These are phyloP conservation scores for Aspergillus japonicus DNA, from an alignment of 2,329 filamentous ascomycete genomes.

Conservation along the genomic window DNA sequence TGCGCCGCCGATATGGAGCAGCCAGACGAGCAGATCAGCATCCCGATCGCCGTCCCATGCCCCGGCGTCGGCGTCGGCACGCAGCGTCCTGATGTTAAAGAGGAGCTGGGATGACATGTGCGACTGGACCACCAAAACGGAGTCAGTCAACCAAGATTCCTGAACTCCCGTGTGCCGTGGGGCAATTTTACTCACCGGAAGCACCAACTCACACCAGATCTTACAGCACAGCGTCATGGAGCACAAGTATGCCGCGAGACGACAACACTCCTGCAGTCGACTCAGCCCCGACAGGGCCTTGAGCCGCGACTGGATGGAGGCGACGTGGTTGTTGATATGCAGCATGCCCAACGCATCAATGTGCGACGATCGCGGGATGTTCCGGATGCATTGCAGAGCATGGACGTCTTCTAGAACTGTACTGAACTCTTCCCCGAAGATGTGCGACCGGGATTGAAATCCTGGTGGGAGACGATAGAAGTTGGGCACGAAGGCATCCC, in stretches of 20 bases:
- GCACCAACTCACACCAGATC: conserved; percentile 6
- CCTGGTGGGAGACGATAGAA: neutral
- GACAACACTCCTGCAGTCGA: neutral
- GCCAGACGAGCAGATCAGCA: neutral
- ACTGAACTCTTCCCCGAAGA: neutral
- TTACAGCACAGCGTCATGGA: conserved; percentile 7
- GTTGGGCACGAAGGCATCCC: neutral
- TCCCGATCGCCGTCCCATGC: neutral
- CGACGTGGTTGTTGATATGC: conserved; percentile 5
- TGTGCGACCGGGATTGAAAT: neutral
- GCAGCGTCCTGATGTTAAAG: neutral
- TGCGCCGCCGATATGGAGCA: conserved; percentile 4
- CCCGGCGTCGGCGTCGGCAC: neutral
- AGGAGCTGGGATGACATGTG: conserved; percentile 2
- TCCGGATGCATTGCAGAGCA: conserved; percentile 5
- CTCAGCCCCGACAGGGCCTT: neutral
- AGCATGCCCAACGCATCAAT: neutral
- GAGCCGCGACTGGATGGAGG: conserved; percentile 5
- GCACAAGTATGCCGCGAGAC: conserved; percentile 6
- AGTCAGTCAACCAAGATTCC: too few relatives aligned
- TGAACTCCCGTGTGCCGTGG: neutral
- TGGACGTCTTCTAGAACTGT: conserved; percentile 2
- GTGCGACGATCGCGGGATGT: neutral
- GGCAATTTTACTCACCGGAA: neutral
- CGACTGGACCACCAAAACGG: too few relatives aligned